phyloP scores from a whole-genome alignment of 2,329 filamentous ascomycete genomes.

The Arthroderma sp. region DNA sequence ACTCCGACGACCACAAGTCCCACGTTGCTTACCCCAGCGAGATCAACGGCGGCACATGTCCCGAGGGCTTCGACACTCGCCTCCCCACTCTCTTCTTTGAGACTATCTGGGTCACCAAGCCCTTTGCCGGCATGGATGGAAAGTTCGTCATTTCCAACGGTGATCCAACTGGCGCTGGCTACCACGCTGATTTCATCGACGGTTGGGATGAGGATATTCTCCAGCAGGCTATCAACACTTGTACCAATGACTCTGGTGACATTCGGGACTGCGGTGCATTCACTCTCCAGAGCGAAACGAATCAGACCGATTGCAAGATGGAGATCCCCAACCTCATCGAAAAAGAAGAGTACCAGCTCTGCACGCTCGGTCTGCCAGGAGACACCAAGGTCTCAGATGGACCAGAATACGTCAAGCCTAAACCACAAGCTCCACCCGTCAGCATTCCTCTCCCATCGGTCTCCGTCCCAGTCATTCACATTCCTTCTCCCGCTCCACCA shows the following conservation, averaged over 20 bases:
- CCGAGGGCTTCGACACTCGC: constrained; percentile 53
- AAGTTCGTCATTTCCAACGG: constrained; percentile 67
- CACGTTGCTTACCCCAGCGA: constrained; percentile 69
- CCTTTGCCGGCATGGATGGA: constrained; percentile 51
- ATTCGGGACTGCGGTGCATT: constrained; percentile 69
- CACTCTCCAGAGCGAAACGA: constrained; percentile 48
- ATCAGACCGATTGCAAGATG: constrained; percentile 51
- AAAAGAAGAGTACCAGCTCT: constrained; percentile 48
- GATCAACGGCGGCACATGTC: constrained; percentile 67
- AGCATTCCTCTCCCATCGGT: background rate
- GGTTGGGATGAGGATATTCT: constrained; percentile 63
- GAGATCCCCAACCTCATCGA: constrained; percentile 40
- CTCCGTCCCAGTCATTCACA: background rate
- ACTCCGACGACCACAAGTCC: constrained; percentile 43
- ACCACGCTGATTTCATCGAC: constrained; percentile 67
- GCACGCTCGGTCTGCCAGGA: constrained; percentile 54
- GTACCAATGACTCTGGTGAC: constrained; percentile 57
- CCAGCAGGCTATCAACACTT: constrained; percentile 59
- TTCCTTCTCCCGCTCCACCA: background rate
- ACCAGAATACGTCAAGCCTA: constrained; percentile 29
- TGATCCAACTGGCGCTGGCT: constrained; percentile 62
- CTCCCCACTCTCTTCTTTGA: constrained; percentile 71
- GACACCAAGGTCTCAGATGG: constrained; percentile 40
- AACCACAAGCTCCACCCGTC: background rate
- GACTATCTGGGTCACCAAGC: constrained; percentile 66